These are phyloP conservation scores for Capsicum chinense DNA, from an alignment of 257 asterid species.

Conservation along the genomic window DNA sequence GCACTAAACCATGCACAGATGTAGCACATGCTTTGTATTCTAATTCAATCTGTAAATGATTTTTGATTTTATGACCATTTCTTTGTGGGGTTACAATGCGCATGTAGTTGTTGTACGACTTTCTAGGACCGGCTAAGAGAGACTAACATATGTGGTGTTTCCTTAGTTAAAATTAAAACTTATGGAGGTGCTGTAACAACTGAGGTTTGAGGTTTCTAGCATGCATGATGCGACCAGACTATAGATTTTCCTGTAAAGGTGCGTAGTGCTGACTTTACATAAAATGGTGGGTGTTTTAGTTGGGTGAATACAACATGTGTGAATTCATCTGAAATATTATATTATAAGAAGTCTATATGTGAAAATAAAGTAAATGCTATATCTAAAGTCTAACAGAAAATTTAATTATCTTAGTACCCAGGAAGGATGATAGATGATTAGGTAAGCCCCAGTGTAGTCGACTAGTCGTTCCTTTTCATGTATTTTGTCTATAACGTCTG, in stretches of 20 bases:
- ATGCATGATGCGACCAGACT: background rate
- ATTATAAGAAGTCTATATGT: background rate
- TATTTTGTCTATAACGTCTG: no score
- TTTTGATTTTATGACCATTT: background rate
- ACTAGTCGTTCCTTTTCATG: background rate
- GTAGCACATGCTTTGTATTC: background rate
- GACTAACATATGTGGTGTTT: background rate
- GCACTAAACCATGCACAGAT: background rate
- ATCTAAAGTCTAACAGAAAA: background rate
- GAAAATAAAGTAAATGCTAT: background rate
- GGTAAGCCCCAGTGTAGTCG: background rate
- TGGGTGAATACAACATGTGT: background rate
- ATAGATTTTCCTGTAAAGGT: background rate
- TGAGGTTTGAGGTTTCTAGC: background rate
- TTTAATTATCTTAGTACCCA: background rate
- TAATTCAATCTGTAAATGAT: background rate
- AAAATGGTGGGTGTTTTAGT: background rate
- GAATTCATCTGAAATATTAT: background rate
- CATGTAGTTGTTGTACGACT: background rate
- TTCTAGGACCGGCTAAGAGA: background rate
- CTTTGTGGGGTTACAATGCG: no score
- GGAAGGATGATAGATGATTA: background rate
- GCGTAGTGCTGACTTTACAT: constrained; percentile 4
- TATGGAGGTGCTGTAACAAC: background rate
- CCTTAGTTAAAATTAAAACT: background rate